These are phyloP conservation scores for Plasmodium relictum DNA, from an alignment of 169 alveolate genomes.

Conservation along the genomic window DNA sequence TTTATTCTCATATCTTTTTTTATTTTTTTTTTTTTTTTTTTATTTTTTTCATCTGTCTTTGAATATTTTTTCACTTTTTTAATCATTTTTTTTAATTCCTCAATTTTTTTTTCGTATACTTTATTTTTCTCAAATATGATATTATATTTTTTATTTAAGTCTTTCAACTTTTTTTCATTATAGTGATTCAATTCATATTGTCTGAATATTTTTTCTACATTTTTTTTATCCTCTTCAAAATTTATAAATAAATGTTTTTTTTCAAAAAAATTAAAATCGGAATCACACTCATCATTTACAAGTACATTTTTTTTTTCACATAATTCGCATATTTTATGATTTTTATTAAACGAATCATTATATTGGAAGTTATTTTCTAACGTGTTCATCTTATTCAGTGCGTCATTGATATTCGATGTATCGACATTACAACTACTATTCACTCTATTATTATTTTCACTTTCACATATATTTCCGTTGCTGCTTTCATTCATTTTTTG, in stretches of 20 bases:
- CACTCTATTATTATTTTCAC: too few relatives aligned
- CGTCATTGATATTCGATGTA: too few relatives aligned
- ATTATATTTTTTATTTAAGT: slow-evolving; percentile 46
- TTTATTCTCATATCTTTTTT: not conserved
- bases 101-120: slow-evolving; percentile 44
- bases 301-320: slow-evolving; percentile 9
- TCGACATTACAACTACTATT: too few relatives aligned
- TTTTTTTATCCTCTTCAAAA: slow-evolving; percentile 49
- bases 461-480: not conserved
- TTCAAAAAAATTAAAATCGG: slow-evolving; percentile 37
- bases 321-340: slow-evolving; percentile 8
- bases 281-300: not conserved
- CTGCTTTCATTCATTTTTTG: not conserved
- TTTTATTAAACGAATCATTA: not conserved
- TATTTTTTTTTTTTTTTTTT: not conserved
- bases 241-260: slow-evolving; percentile 28
- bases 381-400: not conserved
- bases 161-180: slow-evolving; percentile 46
- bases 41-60: slow-evolving; percentile 11
- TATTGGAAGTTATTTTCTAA: not conserved
- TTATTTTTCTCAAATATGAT: slow-evolving; percentile 43
- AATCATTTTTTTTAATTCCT: slow-evolving; percentile 44
- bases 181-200: slow-evolving; percentile 39
- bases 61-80: slow-evolving; percentile 43
- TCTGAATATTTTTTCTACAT: slow-evolving; percentile 43